phyloP scores from a whole-genome alignment of 768 basidiomycete species.

The Podaxis sp. region DNA sequence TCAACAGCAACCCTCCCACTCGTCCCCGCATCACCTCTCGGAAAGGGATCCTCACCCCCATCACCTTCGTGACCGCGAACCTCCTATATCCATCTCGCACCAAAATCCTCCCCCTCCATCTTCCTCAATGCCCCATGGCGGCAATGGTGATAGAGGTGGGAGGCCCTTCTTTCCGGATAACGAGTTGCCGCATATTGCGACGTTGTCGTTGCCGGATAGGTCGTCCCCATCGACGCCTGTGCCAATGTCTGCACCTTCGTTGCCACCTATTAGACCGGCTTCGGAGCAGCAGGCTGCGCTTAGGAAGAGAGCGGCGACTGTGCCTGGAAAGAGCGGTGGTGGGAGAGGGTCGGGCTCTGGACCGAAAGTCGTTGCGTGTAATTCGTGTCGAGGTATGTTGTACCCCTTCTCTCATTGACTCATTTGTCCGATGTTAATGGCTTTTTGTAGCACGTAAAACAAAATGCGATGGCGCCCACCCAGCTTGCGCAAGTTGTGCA shows the following conservation, averaged over 20 bases:
- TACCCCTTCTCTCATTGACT: not conserved
- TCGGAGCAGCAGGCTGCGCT: constrained; percentile 68
- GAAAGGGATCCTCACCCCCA: constrained; percentile 22
- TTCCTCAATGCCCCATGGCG: not conserved
- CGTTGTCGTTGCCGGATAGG: constrained; percentile 55
- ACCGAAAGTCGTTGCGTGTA: constrained; percentile 86
- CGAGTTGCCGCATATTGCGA: constrained; percentile 72
- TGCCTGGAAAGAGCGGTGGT: constrained; percentile 52
- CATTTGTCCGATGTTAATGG: constrained; percentile 3
- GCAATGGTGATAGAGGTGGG: not conserved
- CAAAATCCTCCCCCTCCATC: constrained; percentile 14
- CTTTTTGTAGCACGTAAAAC: constrained; percentile 72
- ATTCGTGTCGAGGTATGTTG: constrained; percentile 79
- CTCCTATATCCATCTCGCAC: not conserved
- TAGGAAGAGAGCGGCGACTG: constrained; percentile 68
- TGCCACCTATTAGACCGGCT: constrained; percentile 65
- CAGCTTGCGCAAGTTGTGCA: constrained; percentile 80
- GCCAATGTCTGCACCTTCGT: constrained; percentile 62
- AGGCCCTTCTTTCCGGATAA: constrained; percentile 54
- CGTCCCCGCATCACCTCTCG: constrained; percentile 17
- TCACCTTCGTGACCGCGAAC: constrained; percentile 15
- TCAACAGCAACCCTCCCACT: constrained; percentile 23
- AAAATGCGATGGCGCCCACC: constrained; percentile 85
- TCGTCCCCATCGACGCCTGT: constrained; percentile 53
- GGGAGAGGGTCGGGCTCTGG: constrained; percentile 65